Evolutionary conservation across 441 rosid species (phyloP), one percentile per base, ranked within the genome.

Genomic region (Erodium trifolium): DNA sequence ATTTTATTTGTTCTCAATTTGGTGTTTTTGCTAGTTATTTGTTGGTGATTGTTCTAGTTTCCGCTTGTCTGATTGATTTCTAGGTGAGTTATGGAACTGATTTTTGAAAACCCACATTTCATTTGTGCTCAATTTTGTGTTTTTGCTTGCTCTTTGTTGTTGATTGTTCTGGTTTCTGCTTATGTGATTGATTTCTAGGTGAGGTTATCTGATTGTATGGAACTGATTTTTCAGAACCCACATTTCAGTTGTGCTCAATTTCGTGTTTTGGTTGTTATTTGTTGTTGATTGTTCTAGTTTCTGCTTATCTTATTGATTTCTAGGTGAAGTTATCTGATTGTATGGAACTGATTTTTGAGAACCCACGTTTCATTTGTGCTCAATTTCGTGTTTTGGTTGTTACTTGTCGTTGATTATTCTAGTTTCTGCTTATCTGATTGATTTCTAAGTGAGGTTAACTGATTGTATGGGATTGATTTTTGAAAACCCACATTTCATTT

Each of bases 401-500:
- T 6, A 37, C 6, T 34, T 3, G 37, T 5, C 3, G 5, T 34
- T 34, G 37, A 53, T 55, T 55, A 23, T 55, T 55, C 3, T 55
- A 55, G 60, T 55, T 55, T 14, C 23, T 55, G 62, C 62, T 55
- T 55, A 55, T 16, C 17, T 47, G 14, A 5, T 13, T 13, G 55
- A 47, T 47, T 47, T 47, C 16, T 13, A 13, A 14, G 55, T 47
- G 43, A 41, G 10, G 27, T 23, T 23, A 23, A 16, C 23, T 55
- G 62, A 55, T 55, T 55, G 11, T 17, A 55, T 55, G 8, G 62
- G 7, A 17, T 5, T 55, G 23, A 55, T 55, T 14, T 53, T 17
- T 17, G 62, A 16, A 55, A 55, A 55, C 62, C 62, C 62, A 55
- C 62, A 55, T 55, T 55, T 55, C 62, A 55, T 55, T 55, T 55